Evolutionary conservation across 2,329 filamentous ascomycete genomes (phyloP).

Genomic region (Amesomyces nigricolor): DNA sequence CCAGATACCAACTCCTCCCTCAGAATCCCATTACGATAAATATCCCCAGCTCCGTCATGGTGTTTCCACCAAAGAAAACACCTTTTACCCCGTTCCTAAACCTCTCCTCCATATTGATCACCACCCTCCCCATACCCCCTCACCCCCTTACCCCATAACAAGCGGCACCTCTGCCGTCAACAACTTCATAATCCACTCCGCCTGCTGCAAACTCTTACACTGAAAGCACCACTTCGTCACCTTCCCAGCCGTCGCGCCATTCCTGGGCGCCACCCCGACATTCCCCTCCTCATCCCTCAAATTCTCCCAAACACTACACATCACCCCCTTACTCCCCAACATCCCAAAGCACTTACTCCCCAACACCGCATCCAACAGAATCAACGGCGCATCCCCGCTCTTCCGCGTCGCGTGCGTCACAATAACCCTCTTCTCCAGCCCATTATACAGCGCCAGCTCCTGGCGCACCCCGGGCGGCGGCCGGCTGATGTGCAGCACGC

Average conservation of each 20-base stretch:
- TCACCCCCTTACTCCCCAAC: constrained; percentile 78
- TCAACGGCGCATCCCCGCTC: constrained; percentile 49
- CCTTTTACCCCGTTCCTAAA: background rate
- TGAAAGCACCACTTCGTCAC: constrained; percentile 62
- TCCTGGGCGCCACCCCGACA: constrained; percentile 46
- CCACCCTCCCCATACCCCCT: background rate
- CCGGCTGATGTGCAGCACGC: constrained; percentile 72
- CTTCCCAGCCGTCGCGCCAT: constrained; percentile 47
- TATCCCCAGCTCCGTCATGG: background rate
- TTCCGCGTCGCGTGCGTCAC: constrained; percentile 66
- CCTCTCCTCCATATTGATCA: background rate
- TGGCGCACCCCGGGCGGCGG: constrained; percentile 59
- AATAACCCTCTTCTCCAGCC: constrained; percentile 78
- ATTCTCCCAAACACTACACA: constrained; percentile 82
- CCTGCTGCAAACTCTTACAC: constrained; percentile 48
- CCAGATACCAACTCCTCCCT: background rate
- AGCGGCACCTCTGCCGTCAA: constrained; percentile 38
- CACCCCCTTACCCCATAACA: constrained; percentile 14
- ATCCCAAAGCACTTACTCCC: constrained; percentile 80
- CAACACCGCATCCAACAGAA: constrained; percentile 76
- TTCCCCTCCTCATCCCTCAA: constrained; percentile 57
- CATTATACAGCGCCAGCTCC: constrained; percentile 55
- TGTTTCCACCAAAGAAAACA: background rate
- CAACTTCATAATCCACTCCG: constrained; percentile 50
- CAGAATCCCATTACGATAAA: background rate